Conservation (phyloP, 768 basidiomycete genomes). For the Boletus eberwhitei region DNA sequence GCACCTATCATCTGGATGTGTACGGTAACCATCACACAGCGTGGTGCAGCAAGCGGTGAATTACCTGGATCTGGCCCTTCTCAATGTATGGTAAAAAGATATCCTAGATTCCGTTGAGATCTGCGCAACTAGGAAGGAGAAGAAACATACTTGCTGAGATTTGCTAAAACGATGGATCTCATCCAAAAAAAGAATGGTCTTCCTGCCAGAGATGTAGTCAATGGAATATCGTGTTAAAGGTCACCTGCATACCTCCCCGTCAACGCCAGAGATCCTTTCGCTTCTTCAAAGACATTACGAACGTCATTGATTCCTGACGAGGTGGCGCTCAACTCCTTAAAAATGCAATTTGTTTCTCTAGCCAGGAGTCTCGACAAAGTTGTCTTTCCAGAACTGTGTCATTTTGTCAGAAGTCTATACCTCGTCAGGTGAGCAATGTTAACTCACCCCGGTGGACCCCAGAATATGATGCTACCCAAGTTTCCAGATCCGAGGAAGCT, state of each 20-base stretch:
- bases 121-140: not conserved
- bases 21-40: not conserved
- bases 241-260: slow-evolving; percentile 51
- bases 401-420: not conserved
- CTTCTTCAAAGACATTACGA: slow-evolving; percentile 71
- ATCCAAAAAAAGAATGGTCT: slow-evolving; percentile 76
- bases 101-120: slow-evolving; percentile 44
- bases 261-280: slow-evolving; percentile 58
- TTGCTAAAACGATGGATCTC: slow-evolving; percentile 82
- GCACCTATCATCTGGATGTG: slow-evolving; percentile 63
- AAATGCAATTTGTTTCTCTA: slow-evolving; percentile 50
- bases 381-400: slow-evolving; percentile 63
- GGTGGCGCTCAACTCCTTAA: slow-evolving; percentile 80
- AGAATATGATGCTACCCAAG: slow-evolving; percentile 61
- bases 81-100: slow-evolving; percentile 81
- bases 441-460: slow-evolving; percentile 70
- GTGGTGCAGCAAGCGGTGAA: not conserved
- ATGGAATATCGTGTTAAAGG: not conserved
- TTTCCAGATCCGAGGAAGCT: slow-evolving; percentile 48
- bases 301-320: slow-evolving; percentile 67
- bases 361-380: slow-evolving; percentile 74
- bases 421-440: not conserved
- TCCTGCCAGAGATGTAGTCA: slow-evolving; percentile 36
- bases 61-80: slow-evolving; percentile 67
- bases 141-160: slow-evolving; percentile 52